A percentile compares a stretch with the other conserved stretches of the same genome.
Evolutionary conservation across 192 early-diverging fungal species (phyloP).

Genomic region (Entomortierella beljakovae): DNA sequence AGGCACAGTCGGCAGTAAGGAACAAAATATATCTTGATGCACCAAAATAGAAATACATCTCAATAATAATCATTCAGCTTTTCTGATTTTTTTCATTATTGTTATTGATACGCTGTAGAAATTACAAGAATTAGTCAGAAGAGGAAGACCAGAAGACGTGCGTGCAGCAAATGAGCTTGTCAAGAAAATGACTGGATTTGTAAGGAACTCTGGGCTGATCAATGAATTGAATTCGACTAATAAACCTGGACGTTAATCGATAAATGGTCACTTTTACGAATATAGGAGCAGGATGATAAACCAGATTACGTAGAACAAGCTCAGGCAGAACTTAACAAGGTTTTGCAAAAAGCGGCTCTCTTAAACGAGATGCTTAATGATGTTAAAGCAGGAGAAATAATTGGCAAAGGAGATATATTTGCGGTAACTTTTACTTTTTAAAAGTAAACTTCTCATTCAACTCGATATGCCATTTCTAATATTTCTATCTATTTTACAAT

Average conservation of each 20-base stretch:
- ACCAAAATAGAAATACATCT: too few species aligned
- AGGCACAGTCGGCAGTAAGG: conserved; percentile 82
- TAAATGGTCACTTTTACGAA: not conserved
- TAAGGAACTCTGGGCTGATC: conserved; percentile 36
- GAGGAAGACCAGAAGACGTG: conserved; percentile 93
- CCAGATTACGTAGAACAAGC: conserved; percentile 91
- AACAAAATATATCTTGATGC: not conserved
- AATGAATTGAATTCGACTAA: too few species aligned
- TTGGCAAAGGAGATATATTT: conserved; percentile 62
- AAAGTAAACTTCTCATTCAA: too few species aligned
- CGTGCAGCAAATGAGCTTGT: conserved; percentile 97
- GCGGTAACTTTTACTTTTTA: conserved; percentile 43
- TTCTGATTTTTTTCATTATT: not conserved
- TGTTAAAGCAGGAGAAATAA: conserved; percentile 67
- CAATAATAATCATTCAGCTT: too few species aligned
- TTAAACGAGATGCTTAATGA: conserved; percentile 86
- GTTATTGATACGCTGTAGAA: conserved; percentile 63
- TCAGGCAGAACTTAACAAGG: conserved; percentile 80
- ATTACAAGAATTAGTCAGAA: conserved; percentile 95
- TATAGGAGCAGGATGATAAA: conserved; percentile 66
- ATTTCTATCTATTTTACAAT: not conserved
- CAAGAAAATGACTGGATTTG: conserved; percentile 98
- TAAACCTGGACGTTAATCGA: too few species aligned
- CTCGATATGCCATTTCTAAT: not conserved
- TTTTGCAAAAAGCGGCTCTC: conserved; percentile 79